Conservation (phyloP, 768 basidiomycete genomes). For the Ramaria rubella region DNA sequence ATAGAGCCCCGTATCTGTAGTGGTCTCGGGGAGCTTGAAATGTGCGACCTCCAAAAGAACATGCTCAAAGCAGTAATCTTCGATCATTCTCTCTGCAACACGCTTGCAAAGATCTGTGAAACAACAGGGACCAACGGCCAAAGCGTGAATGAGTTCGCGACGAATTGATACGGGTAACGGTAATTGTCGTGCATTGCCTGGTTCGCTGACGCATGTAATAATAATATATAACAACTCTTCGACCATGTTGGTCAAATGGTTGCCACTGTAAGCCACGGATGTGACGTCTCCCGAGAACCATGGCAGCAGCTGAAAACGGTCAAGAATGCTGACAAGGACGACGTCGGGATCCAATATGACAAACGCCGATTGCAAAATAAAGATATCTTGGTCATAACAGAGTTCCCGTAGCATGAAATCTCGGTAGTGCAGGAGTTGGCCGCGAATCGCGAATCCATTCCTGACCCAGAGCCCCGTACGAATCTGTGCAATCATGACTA, state of each 20-base stretch:
- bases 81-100: constrained; percentile 82
- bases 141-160: constrained; percentile 83
- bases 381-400: constrained; percentile 94
- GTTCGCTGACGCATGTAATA: constrained; percentile 81
- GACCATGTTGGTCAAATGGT: constrained; percentile 76
- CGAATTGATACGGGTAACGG: constrained; percentile 57
- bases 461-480: constrained; percentile 95
- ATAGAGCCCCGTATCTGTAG: constrained; percentile 78
- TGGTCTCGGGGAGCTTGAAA: constrained; percentile 75
- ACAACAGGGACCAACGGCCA: constrained; percentile 80
- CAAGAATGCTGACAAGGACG: constrained; percentile 80
- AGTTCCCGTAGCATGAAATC: constrained; percentile 94
- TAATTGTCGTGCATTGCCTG: constrained; percentile 64
- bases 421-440: constrained; percentile 91
- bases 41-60: constrained; percentile 73
- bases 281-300: constrained; percentile 70
- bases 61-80: constrained; percentile 74
- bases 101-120: constrained; percentile 90
- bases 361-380: constrained; percentile 81
- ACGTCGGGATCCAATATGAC: constrained; percentile 65
- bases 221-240: constrained; percentile 88
- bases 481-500: constrained; percentile 91
- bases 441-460: constrained; percentile 92
- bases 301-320: constrained; percentile 75
- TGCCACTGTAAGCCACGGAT: constrained; percentile 56